Percentiles rank a stretch among this genome's conserved stretches.
phyloP scores from a whole-genome alignment of 257 asterid species.

The Przewalskia tangutica region DNA sequence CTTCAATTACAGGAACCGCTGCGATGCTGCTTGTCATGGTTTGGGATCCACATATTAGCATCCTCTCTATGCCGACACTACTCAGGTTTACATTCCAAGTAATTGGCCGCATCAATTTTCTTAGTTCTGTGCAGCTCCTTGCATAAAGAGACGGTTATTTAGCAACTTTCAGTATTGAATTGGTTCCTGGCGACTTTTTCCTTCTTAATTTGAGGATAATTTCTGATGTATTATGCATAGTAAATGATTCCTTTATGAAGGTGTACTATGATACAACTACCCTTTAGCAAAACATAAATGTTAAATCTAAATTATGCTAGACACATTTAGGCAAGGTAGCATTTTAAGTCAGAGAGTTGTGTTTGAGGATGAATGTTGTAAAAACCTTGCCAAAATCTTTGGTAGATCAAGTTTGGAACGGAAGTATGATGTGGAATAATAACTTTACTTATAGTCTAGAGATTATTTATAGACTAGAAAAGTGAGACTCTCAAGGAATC shows the following conservation, averaged over 20 bases:
- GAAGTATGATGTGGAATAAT: neutral
- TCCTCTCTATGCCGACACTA: slow-evolving; percentile 60
- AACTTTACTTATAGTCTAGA: neutral
- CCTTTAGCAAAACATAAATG: neutral
- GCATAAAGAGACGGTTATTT: neutral
- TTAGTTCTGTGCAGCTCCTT: neutral
- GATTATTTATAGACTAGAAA: neutral
- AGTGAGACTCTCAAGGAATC: neutral
- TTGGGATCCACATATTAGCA: slow-evolving; percentile 69
- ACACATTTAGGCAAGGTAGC: neutral
- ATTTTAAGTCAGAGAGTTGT: neutral
- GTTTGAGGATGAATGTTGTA: neutral
- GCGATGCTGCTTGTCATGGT: slow-evolving; percentile 87
- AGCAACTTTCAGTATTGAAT: neutral
- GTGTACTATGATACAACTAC: neutral
- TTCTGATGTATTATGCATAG: neutral
- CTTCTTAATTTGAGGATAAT: neutral
- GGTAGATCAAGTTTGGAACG: neutral
- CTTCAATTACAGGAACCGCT: slow-evolving; percentile 73
- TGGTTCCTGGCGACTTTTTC: neutral
- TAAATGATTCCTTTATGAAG: neutral
- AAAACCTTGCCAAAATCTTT: neutral
- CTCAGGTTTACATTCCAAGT: slow-evolving; percentile 48
- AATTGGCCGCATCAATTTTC: neutral
- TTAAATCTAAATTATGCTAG: neutral